phyloP scores from a whole-genome alignment of 2,329 filamentous ascomycete genomes.

The Fusarium compactum region DNA sequence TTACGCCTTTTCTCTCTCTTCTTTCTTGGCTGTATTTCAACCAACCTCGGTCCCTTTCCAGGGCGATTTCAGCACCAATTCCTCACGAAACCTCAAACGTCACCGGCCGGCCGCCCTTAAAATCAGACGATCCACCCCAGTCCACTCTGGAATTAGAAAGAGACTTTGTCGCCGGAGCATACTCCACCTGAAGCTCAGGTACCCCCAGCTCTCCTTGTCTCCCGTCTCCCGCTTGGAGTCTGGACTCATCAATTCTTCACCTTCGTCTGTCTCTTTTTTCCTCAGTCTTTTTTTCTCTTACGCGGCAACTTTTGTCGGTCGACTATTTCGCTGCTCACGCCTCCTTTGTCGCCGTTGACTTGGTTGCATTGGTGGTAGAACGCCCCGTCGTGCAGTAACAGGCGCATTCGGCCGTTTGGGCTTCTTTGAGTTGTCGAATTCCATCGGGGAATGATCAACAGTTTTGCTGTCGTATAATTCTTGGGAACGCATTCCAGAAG shows the following conservation, averaged over 20 bases:
- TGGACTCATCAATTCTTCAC: constrained; percentile 21
- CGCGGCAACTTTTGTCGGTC: constrained; percentile 1
- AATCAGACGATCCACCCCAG: constrained; percentile 43
- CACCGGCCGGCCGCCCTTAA: constrained; percentile 38
- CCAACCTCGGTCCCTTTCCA: constrained; percentile 27
- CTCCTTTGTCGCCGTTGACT: constrained; percentile 26
- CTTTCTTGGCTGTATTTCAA: constrained; percentile 16
- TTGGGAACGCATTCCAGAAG: constrained; percentile 43
- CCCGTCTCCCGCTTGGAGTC: constrained; percentile 9
- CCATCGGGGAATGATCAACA: constrained; percentile 46
- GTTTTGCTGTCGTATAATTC: constrained; percentile 40
- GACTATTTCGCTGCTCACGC: constrained; percentile 13
- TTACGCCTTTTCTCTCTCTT: constrained; percentile 20
- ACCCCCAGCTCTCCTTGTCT: constrained; percentile 8
- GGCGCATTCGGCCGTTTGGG: constrained; percentile 31
- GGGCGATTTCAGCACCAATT: constrained; percentile 27
- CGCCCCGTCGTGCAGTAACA: constrained; percentile 14
- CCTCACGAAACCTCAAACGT: constrained; percentile 39
- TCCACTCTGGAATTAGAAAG: constrained; percentile 30
- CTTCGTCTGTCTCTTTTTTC: constrained; percentile 13
- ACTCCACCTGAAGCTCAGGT: constrained; percentile 34
- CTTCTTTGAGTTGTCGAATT: constrained; percentile 23
- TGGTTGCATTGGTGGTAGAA: constrained; percentile 36
- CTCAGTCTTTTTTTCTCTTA: not conserved
- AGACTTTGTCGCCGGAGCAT: constrained; percentile 32